Evolutionary conservation across 2,329 filamentous ascomycete species (phyloP), one percentile per base, ranked within the genome.

Genomic region (Penicillium sp.): DNA sequence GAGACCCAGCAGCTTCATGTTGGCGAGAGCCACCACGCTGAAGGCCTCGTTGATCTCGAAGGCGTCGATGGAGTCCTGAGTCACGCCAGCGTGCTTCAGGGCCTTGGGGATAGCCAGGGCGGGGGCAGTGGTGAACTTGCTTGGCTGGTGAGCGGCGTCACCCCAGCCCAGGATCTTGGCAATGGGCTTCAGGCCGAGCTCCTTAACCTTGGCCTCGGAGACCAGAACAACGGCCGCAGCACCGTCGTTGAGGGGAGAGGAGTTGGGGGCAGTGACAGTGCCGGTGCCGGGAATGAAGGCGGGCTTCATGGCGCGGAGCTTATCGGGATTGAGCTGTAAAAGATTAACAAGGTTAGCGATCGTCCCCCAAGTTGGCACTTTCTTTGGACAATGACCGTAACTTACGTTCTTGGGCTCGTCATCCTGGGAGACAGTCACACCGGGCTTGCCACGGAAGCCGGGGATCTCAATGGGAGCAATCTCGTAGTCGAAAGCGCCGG

Each of bases 11-110:
- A 98, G 78, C 86, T 99, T 96, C 81, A 96, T 87, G 83, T 99
- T 99, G 67, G 95, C 93, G 54, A 99, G 85, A 40, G 95, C 92
- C 64, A 99, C 95, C 51, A 96, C 95, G 63, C 91, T 95, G 83
- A 99, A 99, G 43, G 95, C 95, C 83, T 99, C 95, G 83, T 99
- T 99, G 84, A 99, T 97, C 84, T 99, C 95, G 78, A 95, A 99
- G 69, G 87, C 95, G 72, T 98, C 94, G 59, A 99, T 84, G 60
- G 91, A 84, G 64, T 89, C 86, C 68, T 88, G 84, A 58, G 87
- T 85, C 62, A 99, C 81, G 63, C 91, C 90, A 61, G 95, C 95
- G 79, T 99, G 94, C 84, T 94, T 92, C 73, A 99, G 86, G 59
- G 95, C 95, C 84, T 98, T 99, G 76, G 95, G 95, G 70, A 99